Conservation (phyloP, 75 land plant genomes). For the Sequoia sempervirens region DNA sequence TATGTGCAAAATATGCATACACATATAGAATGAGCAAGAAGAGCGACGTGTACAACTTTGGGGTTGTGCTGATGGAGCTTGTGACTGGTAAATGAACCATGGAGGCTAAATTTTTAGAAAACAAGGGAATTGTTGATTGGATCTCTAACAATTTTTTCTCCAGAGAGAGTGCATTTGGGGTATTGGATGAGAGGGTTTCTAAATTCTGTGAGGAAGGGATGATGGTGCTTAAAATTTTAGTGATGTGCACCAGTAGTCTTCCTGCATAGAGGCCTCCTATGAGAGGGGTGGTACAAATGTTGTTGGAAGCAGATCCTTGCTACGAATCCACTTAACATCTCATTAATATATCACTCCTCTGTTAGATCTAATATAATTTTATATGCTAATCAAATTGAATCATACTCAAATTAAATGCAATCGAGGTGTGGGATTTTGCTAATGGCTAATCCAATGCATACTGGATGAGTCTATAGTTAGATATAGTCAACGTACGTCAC, state of each 20-base stretch:
- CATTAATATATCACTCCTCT: too few species aligned
- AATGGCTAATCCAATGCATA: too few species aligned
- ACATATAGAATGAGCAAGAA: constrained; percentile 59
- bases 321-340: too few species aligned
- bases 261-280: constrained; percentile 49
- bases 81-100: constrained; percentile 42
- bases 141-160: constrained; percentile 18
- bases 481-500: too few species aligned
- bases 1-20: constrained; percentile 60
- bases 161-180: not conserved
- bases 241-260: constrained; percentile 45
- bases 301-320: constrained; percentile 28
- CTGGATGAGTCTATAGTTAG: too few species aligned
- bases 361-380: too few species aligned
- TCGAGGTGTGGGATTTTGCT: too few species aligned
- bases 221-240: constrained; percentile 34
- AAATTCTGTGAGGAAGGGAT: constrained; percentile 34
- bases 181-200: constrained; percentile 36
- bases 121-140: constrained; percentile 61
- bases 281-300: constrained; percentile 36
- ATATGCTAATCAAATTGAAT: too few species aligned
- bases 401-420: too few species aligned
- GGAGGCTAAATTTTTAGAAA: constrained; percentile 57
- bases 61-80: constrained; percentile 35
- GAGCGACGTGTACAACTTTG: constrained; percentile 78